Percentiles rank a stretch among this genome's conserved stretches.
Conservation (phyloP, 2,329 filamentous ascomycete genomes). For the Tympanopsis confertula region DNA sequence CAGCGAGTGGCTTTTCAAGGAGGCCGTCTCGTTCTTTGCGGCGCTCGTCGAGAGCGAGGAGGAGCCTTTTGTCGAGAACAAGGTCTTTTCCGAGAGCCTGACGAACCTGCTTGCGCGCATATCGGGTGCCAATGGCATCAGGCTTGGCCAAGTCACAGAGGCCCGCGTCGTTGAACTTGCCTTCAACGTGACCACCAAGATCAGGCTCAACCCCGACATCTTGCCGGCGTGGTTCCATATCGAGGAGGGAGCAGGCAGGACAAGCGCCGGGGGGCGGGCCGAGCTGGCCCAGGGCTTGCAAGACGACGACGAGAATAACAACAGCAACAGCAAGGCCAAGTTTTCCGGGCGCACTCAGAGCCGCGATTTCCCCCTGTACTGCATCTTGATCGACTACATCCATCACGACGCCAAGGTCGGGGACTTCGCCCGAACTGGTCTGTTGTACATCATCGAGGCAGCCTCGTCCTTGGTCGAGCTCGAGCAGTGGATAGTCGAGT, state of each 20-base stretch:
- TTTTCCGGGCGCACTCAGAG: too few species aligned
- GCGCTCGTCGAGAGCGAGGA: slow-evolving; percentile 58
- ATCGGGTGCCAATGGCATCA: slow-evolving; percentile 17
- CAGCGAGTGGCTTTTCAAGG: slow-evolving; percentile 29
- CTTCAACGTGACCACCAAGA: slow-evolving; percentile 59
- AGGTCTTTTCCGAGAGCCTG: slow-evolving; percentile 48
- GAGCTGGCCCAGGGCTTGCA: too few species aligned
- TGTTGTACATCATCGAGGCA: slow-evolving; percentile 58
- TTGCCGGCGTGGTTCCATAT: slow-evolving; percentile 58
- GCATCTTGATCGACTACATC: slow-evolving; percentile 55
- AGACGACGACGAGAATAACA: neutral
- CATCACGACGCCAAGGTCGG: slow-evolving; percentile 56
- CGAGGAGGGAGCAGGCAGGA: too few species aligned
- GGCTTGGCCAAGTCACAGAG: slow-evolving; percentile 42
- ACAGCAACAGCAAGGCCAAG: neutral
- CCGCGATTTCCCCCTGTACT: slow-evolving; percentile 53
- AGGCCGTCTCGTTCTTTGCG: slow-evolving; percentile 48
- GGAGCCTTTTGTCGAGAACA: slow-evolving; percentile 52
- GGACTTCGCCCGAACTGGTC: slow-evolving; percentile 56
- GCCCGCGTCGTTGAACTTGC: slow-evolving; percentile 54
- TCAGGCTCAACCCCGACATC: slow-evolving; percentile 51
- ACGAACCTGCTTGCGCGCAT: slow-evolving; percentile 48
- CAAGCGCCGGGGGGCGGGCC: too few species aligned
- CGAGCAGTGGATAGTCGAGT: slow-evolving; percentile 58
- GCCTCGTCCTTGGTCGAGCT: slow-evolving; percentile 47